These are phyloP conservation scores for Picea sitchensis DNA, from an alignment of 75 land plant genomes.

Conservation along the genomic window DNA sequence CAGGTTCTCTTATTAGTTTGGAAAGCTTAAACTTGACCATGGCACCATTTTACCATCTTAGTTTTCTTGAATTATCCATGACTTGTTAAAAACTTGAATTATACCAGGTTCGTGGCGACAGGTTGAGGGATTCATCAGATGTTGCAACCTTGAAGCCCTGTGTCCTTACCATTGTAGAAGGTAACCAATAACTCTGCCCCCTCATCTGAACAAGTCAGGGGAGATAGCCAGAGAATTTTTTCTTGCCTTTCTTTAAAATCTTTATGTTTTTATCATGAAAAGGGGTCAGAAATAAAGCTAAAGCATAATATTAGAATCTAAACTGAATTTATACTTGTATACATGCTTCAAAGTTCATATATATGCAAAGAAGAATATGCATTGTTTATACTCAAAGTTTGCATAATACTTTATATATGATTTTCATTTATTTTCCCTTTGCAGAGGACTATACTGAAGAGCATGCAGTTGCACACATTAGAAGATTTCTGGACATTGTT, in stretches of 20 bases:
- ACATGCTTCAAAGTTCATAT: not conserved
- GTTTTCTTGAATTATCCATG: not conserved
- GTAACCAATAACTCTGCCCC: constrained; percentile 21
- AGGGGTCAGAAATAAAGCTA: not conserved
- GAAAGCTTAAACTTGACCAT: not conserved
- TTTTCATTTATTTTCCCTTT: not conserved
- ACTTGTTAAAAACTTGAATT: constrained; percentile 1
- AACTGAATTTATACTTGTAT: not conserved
- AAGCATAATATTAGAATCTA: not conserved
- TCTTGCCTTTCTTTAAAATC: not conserved
- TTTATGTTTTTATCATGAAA: not conserved
- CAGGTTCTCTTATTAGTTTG: not conserved
- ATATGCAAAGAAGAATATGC: not conserved
- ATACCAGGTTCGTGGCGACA: constrained; percentile 57
- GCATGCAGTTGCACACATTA: constrained; percentile 62
- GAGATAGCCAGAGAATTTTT: not conserved
- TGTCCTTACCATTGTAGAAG: constrained; percentile 71
- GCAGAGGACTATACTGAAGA: constrained; percentile 88
- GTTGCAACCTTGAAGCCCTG: constrained; percentile 74
- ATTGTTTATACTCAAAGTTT: not conserved
- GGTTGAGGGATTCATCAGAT: constrained; percentile 69
- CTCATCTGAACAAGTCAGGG: not conserved
- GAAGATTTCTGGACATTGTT: constrained; percentile 87
- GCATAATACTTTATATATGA: not conserved
- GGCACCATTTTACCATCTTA: constrained; percentile 2